phyloP scores from a whole-genome alignment of 306 rosid species.

The Crotalaria pallida region DNA sequence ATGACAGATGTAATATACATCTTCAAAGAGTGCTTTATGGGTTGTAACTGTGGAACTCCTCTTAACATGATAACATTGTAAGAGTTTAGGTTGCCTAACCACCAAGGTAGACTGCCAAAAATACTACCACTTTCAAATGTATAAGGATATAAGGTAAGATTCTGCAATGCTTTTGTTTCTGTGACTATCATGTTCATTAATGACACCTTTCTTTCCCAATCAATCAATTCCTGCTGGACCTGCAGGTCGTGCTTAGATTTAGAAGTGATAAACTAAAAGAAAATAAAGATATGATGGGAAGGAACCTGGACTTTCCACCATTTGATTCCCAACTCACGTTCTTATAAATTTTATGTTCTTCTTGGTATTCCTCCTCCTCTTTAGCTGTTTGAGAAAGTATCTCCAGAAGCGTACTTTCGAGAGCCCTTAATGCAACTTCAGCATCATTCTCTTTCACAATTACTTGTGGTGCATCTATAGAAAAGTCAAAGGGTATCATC shows the following conservation, averaged over 20 bases:
- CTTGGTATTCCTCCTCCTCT: conserved; percentile 47
- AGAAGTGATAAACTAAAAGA: conserved; percentile 7
- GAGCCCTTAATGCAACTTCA: conserved; percentile 26
- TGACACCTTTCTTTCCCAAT: conserved; percentile 49
- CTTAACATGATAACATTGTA: background rate
- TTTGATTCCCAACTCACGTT: conserved; percentile 39
- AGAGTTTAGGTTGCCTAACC: background rate
- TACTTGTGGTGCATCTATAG: conserved; percentile 30
- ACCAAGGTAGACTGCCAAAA: background rate
- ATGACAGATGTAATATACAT: background rate
- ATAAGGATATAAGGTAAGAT: conserved; percentile 65
- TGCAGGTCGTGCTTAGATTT: conserved; percentile 29
- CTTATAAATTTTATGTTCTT: conserved; percentile 38
- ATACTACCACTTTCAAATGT: background rate
- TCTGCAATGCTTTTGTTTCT: conserved; percentile 43
- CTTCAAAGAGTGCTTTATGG: background rate
- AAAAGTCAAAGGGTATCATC: conserved; percentile 17
- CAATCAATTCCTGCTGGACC: conserved; percentile 50
- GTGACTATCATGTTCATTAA: conserved; percentile 41
- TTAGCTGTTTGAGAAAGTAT: conserved; percentile 37
- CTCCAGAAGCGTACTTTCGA: conserved; percentile 45
- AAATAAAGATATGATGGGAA: background rate
- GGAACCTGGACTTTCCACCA: background rate
- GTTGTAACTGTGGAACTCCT: background rate
- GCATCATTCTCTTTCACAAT: conserved; percentile 28